Evolutionary conservation across 208 protist species (phyloP), one percentile per base, ranked within the genome.

Genomic region (Leishmania mexicana): DNA sequence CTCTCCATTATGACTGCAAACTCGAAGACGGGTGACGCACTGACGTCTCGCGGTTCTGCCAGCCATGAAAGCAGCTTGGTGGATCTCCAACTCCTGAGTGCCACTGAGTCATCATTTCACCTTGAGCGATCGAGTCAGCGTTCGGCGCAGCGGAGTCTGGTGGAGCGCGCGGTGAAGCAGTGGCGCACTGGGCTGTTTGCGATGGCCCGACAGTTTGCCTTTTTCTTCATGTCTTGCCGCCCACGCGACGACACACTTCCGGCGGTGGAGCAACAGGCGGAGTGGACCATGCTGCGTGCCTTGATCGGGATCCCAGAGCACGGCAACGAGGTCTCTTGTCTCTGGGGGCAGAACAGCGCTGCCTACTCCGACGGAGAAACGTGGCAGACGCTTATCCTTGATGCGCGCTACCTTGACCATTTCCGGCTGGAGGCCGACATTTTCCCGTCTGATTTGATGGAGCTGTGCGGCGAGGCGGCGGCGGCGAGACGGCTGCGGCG

Each of bases 381-480:
- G n/a, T 80, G 78, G 78, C 60, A 80, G 11, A 53, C 81, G 58
- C 79, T 93, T 47, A 78, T 84, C 21, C 80, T 89, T 15, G 72
- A 76, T 74, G 79, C 74, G 35, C 75, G 49, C 8, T 71, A 85
- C 28, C 64, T 85, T 53, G 78, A 84, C 6, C 45, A 76, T 6
- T 84, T 87, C 24, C 67, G 53, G 49, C 24, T 40, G 28, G 78
- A 83, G 17, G 79, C 89, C n/a, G 42, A 42, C 24, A 54, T 49
- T n/a, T 78, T 75, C 38, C 64, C 85, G 1, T 75, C 83, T 4
- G 82, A 87, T 40, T 45, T 93, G 68, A 76, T 87, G 74, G 87
- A 90, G 80, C 76, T 93, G 38, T 86, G 89, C 64, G 85, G 83
- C 0, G 87, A 91, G 70, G 54, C 67, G 38, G 40, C 47, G 15